Evolutionary conservation across 2,329 filamentous ascomycete species (phyloP).

Genomic region (Arachnopeziza araneosa): DNA sequence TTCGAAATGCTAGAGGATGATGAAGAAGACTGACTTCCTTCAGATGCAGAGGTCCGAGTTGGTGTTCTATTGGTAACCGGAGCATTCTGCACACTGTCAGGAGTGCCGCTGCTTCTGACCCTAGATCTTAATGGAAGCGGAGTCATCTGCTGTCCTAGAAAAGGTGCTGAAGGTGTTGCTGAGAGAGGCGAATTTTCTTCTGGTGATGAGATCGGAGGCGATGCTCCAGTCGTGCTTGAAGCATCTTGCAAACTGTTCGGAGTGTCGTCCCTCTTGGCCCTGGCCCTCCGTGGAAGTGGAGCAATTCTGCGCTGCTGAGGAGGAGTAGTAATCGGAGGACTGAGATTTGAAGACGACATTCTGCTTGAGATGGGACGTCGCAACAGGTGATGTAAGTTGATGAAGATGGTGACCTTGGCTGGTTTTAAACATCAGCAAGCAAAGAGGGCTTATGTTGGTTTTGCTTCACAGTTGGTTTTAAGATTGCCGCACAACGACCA

Average conservation of each 20-base stretch:
- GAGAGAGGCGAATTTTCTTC: no score
- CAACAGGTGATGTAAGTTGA: no score
- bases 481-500: no score
- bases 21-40: constrained; percentile 3
- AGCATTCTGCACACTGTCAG: not conserved
- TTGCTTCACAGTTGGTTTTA: no score
- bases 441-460: no score
- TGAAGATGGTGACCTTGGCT: no score
- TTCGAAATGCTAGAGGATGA: not conserved
- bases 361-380: no score
- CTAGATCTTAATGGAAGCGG: constrained; percentile 4
- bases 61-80: not conserved
- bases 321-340: no score
- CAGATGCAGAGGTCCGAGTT: not conserved
- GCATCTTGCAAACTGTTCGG: not conserved
- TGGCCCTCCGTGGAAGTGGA: constrained; percentile 3
- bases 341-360: no score
- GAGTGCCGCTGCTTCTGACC: not conserved
- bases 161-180: not conserved
- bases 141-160: not conserved
- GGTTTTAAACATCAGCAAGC: no score
- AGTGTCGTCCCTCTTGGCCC: not conserved
- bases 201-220: no score
- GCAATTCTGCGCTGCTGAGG: not conserved
- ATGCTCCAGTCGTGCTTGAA: no score